Percentiles rank a stretch among this genome's conserved stretches.
These are phyloP conservation scores for Ogataea pini DNA, from an alignment of 805 yeast genomes.

Conservation along the genomic window DNA sequence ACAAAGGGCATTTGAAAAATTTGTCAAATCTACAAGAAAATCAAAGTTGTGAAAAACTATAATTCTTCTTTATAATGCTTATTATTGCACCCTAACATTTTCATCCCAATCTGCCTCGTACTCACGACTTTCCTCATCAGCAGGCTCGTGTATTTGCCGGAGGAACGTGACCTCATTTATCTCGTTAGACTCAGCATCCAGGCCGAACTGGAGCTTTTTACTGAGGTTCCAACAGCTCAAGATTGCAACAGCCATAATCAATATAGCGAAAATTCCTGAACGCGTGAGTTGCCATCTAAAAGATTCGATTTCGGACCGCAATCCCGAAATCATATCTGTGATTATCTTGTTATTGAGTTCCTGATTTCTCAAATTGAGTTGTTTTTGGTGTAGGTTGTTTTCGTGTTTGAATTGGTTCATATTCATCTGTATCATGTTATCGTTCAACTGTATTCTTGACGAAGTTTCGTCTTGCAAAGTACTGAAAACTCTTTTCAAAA, in stretches of 20 bases:
- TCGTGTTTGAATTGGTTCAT: slow-evolving; percentile 85
- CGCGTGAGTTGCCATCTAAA: slow-evolving; percentile 93
- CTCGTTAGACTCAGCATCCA: slow-evolving; percentile 9
- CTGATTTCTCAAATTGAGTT: slow-evolving; percentile 68
- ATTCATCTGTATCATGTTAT: slow-evolving; percentile 75
- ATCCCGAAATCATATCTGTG: slow-evolving; percentile 76
- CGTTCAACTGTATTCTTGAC: slow-evolving; percentile 51
- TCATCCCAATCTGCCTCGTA: slow-evolving; percentile 57
- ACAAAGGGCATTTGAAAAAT: slow-evolving; percentile 59
- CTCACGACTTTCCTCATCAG: slow-evolving; percentile 54
- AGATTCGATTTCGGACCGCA: slow-evolving; percentile 83
- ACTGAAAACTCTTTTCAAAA: slow-evolving; percentile 70
- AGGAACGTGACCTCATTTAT: slow-evolving; percentile 27
- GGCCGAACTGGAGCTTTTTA: slow-evolving; percentile 32
- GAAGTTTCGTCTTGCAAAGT: slow-evolving; percentile 77
- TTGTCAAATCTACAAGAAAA: slow-evolving; percentile 54
- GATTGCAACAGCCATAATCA: slow-evolving; percentile 61
- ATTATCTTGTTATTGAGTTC: slow-evolving; percentile 83
- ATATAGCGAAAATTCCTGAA: slow-evolving; percentile 77
- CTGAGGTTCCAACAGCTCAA: slow-evolving; percentile 52
- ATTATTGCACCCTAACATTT: slow-evolving; percentile 20
- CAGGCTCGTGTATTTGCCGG: slow-evolving; percentile 48
- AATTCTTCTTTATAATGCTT: no score
- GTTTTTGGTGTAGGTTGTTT: slow-evolving; percentile 72
- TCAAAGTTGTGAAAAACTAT: slow-evolving; percentile 53